A percentile compares a stretch with the other conserved stretches of the same genome.
These are phyloP conservation scores for Vigna angularis DNA, from an alignment of 306 rosid species.

Conservation along the genomic window DNA sequence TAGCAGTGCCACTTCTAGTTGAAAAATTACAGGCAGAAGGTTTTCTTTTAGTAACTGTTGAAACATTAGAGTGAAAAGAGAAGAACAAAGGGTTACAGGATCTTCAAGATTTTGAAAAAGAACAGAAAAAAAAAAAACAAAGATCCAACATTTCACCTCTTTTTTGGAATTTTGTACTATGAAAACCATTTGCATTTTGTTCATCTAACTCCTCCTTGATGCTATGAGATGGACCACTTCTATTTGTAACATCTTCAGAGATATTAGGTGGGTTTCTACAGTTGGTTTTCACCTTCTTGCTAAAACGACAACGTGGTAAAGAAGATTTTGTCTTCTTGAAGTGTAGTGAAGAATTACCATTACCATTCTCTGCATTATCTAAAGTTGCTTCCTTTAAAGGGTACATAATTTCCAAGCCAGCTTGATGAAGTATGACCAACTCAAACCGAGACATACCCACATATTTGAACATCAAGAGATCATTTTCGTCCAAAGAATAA, in stretches of 20 bases:
- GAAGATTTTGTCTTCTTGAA: background rate
- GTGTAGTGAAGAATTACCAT: background rate
- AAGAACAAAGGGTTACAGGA: background rate
- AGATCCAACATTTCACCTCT: constrained; percentile 19
- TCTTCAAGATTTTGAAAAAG: background rate
- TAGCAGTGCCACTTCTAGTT: background rate
- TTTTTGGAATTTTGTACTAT: background rate
- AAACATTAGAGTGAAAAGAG: background rate
- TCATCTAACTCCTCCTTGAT: background rate
- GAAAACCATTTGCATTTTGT: background rate
- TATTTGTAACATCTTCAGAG: background rate
- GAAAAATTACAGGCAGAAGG: too few species aligned
- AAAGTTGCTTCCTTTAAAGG: background rate
- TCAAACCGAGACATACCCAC: background rate
- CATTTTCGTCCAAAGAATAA: background rate
- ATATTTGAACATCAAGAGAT: constrained; percentile 11
- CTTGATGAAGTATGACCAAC: background rate
- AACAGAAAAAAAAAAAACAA: background rate
- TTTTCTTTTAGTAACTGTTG: background rate
- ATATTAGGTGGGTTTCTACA: background rate
- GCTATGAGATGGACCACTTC: background rate
- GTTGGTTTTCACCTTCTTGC: constrained; percentile 1
- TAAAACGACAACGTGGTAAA: background rate
- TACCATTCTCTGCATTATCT: background rate
- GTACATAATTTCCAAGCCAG: constrained; percentile 7